These are phyloP conservation scores for Boletus fagicola DNA, from an alignment of 768 basidiomycete species.

Conservation along the genomic window DNA sequence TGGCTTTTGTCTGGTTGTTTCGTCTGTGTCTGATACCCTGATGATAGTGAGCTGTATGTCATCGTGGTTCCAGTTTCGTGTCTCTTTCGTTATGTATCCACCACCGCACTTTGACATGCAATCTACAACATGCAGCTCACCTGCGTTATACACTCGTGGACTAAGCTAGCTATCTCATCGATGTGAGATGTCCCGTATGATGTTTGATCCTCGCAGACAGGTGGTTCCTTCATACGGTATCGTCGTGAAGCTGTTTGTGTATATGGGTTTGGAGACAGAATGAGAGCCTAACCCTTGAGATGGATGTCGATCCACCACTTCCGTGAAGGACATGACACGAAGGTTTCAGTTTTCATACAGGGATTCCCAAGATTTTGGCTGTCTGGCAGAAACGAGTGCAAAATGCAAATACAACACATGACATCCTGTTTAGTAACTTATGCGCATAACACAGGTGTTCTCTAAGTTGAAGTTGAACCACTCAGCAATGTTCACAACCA, in stretches of 20 bases:
- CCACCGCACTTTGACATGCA: conserved; percentile 29
- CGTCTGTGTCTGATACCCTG: conserved; percentile 1
- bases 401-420: neutral
- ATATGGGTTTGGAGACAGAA: no score
- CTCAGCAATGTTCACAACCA: no score
- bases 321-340: neutral
- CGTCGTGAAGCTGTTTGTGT: neutral
- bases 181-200: neutral
- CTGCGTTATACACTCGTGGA: neutral
- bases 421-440: no score
- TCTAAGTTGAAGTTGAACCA: no score
- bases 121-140: conserved; percentile 23
- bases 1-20: conserved; percentile 21
- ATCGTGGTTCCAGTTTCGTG: conserved; percentile 13
- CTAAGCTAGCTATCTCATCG: neutral
- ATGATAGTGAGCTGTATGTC: conserved; percentile 22
- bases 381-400: neutral
- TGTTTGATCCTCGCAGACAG: neutral
- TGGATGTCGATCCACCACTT: neutral
- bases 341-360: no score
- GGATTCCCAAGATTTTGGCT: no score
- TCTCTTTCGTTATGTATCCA: conserved; percentile 26
- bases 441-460: no score
- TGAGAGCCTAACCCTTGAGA: neutral
- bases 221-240: neutral